A percentile compares a stretch with the other conserved stretches of the same genome.
phyloP scores from a whole-genome alignment of 1,284 basidiomycete genomes.

The Phylloporus gajari region DNA sequence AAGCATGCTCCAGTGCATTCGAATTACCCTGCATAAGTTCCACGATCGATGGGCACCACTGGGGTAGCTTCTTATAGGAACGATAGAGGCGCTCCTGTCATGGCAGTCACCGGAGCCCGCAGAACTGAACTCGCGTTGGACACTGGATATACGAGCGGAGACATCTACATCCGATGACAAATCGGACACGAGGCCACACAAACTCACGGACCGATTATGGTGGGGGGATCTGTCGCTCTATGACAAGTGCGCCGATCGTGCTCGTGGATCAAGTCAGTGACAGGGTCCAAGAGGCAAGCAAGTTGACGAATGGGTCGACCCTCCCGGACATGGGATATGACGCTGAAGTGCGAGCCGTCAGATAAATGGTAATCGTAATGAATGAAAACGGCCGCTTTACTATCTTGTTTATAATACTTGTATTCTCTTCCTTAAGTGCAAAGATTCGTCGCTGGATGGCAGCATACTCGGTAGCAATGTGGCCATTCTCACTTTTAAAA shows the following conservation, averaged over 20 bases:
- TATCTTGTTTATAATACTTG: not conserved
- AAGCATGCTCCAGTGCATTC: not conserved
- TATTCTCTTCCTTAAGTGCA: slow-evolving; percentile 15
- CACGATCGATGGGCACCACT: slow-evolving; percentile 18
- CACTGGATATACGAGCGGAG: no score
- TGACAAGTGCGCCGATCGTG: slow-evolving; percentile 11
- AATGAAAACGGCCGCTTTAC: not conserved
- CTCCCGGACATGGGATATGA: slow-evolving; percentile 1
- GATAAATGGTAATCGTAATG: not conserved
- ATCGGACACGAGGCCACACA: no score
- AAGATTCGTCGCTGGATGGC: slow-evolving; percentile 9
- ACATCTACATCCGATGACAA: no score
- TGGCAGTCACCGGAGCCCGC: no score
- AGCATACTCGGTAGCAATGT: no score
- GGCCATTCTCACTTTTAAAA: no score
- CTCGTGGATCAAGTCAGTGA: slow-evolving; percentile 18
- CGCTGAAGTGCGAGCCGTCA: not conserved
- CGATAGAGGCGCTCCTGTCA: slow-evolving; percentile 15
- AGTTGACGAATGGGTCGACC: slow-evolving; percentile 20
- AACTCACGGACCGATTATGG: no score
- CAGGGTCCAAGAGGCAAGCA: slow-evolving; percentile 8
- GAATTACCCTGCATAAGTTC: not conserved
- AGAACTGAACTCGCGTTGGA: no score
- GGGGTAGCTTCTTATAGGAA: slow-evolving; percentile 18
- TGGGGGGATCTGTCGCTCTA: no score